These are phyloP conservation scores for Dactylonectria macrodidyma DNA, from an alignment of 2,329 filamentous ascomycete genomes.

Conservation along the genomic window DNA sequence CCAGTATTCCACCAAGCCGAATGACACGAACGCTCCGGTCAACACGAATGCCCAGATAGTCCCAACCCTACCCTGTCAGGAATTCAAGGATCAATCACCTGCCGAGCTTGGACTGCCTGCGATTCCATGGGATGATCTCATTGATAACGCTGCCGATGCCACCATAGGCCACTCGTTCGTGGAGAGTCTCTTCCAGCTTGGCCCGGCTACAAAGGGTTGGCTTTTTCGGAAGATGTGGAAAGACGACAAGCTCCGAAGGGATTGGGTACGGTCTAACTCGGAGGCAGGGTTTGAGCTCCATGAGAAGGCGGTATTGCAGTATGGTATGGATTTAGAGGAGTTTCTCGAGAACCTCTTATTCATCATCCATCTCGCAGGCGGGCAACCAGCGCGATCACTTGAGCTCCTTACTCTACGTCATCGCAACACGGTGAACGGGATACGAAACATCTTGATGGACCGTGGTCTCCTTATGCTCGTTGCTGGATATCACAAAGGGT, in stretches of 20 bases:
- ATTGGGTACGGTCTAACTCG: background rate
- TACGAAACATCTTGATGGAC: background rate
- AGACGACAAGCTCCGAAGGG: background rate
- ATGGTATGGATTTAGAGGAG: background rate
- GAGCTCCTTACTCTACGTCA: background rate
- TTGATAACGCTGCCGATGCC: constrained; percentile 1
- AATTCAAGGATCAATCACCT: constrained; percentile 9
- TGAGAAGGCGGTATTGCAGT: background rate
- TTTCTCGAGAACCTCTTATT: background rate
- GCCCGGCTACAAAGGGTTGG: background rate
- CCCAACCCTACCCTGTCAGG: too few species aligned
- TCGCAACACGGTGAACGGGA: background rate
- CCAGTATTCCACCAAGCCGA: too few species aligned
- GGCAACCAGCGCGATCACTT: background rate
- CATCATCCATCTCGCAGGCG: background rate
- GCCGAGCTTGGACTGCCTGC: background rate
- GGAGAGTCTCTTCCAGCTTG: background rate
- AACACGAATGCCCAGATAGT: too few species aligned
- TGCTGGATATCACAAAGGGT: constrained; percentile 3
- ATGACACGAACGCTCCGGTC: too few species aligned
- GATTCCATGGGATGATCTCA: background rate
- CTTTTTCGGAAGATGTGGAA: background rate
- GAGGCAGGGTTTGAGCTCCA: background rate
- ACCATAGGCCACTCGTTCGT: constrained; percentile 1
- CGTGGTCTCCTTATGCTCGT: constrained; percentile 1